Evolutionary conservation across 2,329 filamentous ascomycete genomes (phyloP).

Genomic region (Elsinoe batatas): DNA sequence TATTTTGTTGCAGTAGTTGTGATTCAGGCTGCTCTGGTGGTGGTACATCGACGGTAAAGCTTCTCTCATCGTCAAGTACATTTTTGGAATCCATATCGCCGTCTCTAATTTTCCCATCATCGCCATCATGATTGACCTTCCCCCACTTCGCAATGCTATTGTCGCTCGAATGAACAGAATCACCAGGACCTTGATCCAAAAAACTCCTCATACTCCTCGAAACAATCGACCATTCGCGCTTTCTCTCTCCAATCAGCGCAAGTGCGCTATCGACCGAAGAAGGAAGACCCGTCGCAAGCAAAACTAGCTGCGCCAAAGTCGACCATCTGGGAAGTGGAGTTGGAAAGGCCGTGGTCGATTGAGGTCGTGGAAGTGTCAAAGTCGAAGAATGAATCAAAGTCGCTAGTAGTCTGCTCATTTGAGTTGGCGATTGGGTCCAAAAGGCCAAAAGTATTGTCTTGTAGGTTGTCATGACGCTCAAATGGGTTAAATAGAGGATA

Average conservation of each 20-base stretch:
- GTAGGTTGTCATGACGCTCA: conserved; percentile 26
- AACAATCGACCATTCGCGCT: neutral
- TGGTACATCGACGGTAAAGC: neutral
- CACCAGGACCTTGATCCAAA: conserved; percentile 2
- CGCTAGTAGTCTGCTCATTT: conserved; percentile 20
- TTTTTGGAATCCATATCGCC: neutral
- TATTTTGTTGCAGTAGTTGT: neutral
- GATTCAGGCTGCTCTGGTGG: conserved; percentile 7
- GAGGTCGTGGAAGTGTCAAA: conserved; percentile 15
- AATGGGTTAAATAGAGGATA: conserved; percentile 24
- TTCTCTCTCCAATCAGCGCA: conserved; percentile 14
- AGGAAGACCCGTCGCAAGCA: conserved; percentile 17
- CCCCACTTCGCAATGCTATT: conserved; percentile 9
- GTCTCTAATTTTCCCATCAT: conserved; percentile 1
- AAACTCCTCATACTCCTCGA: conserved; percentile 10
- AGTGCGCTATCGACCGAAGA: conserved; percentile 16
- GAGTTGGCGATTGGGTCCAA: conserved; percentile 29
- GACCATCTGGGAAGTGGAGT: conserved; percentile 14
- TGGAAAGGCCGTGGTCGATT: conserved; percentile 13
- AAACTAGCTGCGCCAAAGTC: conserved; percentile 17
- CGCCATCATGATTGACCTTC: conserved; percentile 7
- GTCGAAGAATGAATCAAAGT: conserved; percentile 12
- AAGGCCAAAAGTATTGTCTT: conserved; percentile 24
- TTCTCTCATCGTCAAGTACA: neutral
- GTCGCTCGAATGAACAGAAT: neutral